Evolutionary conservation across 2,329 filamentous ascomycete genomes (phyloP).

Genomic region (Ustilaginoidea virens): DNA sequence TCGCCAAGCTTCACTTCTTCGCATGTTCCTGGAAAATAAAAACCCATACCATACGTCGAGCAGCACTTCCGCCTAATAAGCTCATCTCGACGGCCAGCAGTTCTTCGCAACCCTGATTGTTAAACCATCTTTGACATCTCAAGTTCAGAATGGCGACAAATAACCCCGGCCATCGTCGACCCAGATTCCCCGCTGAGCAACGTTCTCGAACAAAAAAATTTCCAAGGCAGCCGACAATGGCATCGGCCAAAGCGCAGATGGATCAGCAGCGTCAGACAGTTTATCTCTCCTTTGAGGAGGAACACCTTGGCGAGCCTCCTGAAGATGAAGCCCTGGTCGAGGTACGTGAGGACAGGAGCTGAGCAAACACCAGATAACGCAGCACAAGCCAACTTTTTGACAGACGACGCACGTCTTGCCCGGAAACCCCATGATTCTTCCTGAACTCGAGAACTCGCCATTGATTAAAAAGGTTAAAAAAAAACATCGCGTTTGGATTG

Average conservation of each 20-base stretch:
- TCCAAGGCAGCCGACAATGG: conserved; percentile 3
- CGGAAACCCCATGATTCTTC: conserved; percentile 13
- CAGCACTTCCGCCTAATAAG: no score
- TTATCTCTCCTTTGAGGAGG: conserved; percentile 7
- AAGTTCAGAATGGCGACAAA: background rate
- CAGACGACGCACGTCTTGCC: conserved; percentile 15
- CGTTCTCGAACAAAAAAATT: background rate
- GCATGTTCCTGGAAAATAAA: no score
- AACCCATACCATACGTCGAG: no score
- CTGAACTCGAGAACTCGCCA: conserved; percentile 9
- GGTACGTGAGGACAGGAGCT: no score
- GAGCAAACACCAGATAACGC: background rate
- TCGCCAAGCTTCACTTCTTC: no score
- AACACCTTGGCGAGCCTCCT: conserved; percentile 12
- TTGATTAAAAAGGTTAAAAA: conserved; percentile 14
- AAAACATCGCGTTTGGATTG: conserved; percentile 17
- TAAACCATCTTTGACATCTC: background rate
- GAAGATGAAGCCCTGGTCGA: conserved; percentile 9
- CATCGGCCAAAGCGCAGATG: conserved; percentile 10
- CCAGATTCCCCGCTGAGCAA: background rate
- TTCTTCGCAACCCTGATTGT: background rate
- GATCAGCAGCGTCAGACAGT: conserved; percentile 8
- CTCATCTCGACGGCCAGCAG: no score
- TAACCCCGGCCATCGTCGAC: background rate
- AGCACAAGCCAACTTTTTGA: conserved; percentile 4